Conservation (phyloP, 805 yeast genomes). For the Hanseniaspora lachancei region DNA sequence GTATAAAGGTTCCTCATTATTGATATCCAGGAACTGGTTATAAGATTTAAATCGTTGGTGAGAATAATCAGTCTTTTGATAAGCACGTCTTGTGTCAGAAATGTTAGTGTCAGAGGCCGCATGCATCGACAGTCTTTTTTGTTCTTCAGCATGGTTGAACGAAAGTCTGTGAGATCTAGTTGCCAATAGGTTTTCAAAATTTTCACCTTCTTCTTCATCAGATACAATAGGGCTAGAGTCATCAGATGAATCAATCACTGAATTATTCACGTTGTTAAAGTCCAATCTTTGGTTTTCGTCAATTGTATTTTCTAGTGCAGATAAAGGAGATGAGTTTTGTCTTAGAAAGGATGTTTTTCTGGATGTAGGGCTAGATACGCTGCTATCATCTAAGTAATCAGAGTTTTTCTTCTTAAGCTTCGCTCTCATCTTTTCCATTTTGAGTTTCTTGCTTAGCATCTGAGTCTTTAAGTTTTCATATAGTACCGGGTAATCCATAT, state of each 20-base stretch:
- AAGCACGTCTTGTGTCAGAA: neutral
- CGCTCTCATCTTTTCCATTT: neutral
- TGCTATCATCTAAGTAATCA: neutral
- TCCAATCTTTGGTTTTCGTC: neutral
- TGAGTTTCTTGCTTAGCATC: neutral
- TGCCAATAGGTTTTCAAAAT: neutral
- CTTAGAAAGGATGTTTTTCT: constrained; percentile 5
- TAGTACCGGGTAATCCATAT: constrained; percentile 10
- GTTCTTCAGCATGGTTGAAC: constrained; percentile 1
- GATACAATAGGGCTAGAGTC: neutral
- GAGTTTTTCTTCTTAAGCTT: neutral
- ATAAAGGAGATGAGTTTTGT: constrained; percentile 2
- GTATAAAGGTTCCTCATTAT: neutral
- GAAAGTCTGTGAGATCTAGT: constrained; percentile 12
- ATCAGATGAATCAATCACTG: constrained; percentile 2
- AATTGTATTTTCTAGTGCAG: neutral
- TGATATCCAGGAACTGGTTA: neutral
- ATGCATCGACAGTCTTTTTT: neutral
- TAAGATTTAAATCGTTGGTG: neutral
- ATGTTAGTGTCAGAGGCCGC: neutral
- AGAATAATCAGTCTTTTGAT: neutral
- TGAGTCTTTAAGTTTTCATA: constrained; percentile 3
- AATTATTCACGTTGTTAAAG: neutral
- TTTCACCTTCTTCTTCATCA: constrained; percentile 5
- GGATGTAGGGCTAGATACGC: neutral